These are phyloP conservation scores for Hypoxylon sp. DNA, from an alignment of 2,329 filamentous ascomycete genomes.

Conservation along the genomic window DNA sequence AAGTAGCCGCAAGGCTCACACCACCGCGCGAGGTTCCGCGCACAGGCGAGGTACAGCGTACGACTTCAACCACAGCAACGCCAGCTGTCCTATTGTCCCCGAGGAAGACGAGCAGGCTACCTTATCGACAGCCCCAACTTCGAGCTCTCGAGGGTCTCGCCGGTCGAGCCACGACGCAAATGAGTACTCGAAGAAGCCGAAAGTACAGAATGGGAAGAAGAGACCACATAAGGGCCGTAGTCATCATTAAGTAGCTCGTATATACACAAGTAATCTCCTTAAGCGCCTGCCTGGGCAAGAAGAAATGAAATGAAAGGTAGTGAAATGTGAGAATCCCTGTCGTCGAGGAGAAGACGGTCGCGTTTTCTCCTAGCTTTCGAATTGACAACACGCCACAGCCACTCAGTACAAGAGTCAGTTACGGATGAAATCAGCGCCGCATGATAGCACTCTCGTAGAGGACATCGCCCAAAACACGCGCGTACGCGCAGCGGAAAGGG, in stretches of 20 bases:
- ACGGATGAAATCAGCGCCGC: conserved; percentile 9
- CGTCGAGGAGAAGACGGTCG: conserved; percentile 6
- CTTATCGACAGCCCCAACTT: conserved; percentile 39
- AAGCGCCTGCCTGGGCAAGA: neutral
- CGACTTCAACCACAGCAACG: conserved; percentile 44
- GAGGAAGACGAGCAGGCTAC: conserved; percentile 46
- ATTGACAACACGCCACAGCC: conserved; percentile 29
- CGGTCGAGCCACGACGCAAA: conserved; percentile 46
- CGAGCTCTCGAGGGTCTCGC: conserved; percentile 45
- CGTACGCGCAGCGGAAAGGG: conserved; percentile 9
- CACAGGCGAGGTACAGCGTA: conserved; percentile 47
- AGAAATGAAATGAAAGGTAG: neutral
- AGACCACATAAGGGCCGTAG: conserved; percentile 50
- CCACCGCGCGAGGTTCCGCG: conserved; percentile 45
- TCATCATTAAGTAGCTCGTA: conserved; percentile 44
- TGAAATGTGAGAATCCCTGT: conserved; percentile 10
- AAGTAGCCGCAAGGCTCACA: conserved; percentile 57
- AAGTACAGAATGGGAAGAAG: conserved; percentile 50
- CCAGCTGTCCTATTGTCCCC: conserved; percentile 44
- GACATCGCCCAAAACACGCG: neutral
- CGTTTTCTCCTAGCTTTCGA: conserved; percentile 26
- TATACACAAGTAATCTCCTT: conserved; percentile 24
- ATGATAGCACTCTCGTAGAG: conserved; percentile 15
- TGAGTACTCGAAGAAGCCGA: conserved; percentile 50
- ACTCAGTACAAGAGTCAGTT: conserved; percentile 40